Evolutionary conservation across 352 stramenopile genomes (phyloP), one percentile per base, ranked within the genome.

Genomic region (Phytophthora sp.): DNA sequence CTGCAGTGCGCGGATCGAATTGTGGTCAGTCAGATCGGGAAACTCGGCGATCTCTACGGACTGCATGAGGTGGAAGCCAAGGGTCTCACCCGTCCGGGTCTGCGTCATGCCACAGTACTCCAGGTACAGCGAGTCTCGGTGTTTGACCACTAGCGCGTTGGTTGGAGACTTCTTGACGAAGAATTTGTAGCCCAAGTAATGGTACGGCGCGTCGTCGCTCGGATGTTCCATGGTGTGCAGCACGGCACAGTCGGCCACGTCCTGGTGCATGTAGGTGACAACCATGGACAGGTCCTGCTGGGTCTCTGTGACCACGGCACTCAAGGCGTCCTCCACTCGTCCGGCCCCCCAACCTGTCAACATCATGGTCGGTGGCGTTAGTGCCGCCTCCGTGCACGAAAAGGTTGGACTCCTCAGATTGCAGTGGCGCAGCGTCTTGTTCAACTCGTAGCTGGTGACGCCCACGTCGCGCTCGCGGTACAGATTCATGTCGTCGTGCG

Each of bases 171-270:
- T 68, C 57, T 81, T 80, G 59, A 88, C 76, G 52, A 88, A 84
- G 55, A 78, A 84, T 67, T 84, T 85, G 69, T 81, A 84, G 33
- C 79, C 79, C 4, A 86, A 30, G 51, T 75, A 86, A 35, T 74
- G 74, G 55, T 77, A 84, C 24, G 79, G 76, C 24, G 75, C 59
- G 9, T 80, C 76, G 27, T 73, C 50, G 11, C 69, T 77, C 26
- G 79, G 79, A 23, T 65, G 26, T 47, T 88, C 79, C 71, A 88
- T 83, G 0, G 70, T 84, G 57, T 82, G 57, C 29, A 87, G 64
- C 13, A 84, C 67, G 20, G 75, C 75, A 44, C 78, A 87, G 64
- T 87, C 78, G 26, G 73, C 73, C 35, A 87, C 78, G 35, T 84
- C 75, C 16, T 82, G 67, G 59, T 87, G 73, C 63, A 87, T 77